phyloP scores from a whole-genome alignment of 495 filamentous ascomycete genomes.

The Neurospora sp. region DNA sequence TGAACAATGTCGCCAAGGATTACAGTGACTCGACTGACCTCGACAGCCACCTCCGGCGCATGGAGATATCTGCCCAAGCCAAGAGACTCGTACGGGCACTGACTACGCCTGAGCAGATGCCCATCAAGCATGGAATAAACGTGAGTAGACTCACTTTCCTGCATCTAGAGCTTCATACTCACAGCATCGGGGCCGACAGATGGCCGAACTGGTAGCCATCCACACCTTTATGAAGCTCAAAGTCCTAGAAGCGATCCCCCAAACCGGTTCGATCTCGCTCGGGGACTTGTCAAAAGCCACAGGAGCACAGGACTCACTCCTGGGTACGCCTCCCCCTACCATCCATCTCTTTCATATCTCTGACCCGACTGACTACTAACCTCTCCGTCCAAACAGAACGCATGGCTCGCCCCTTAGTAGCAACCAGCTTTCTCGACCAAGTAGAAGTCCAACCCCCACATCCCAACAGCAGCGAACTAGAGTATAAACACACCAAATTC shows the following conservation, averaged over 20 bases:
- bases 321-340: conserved; percentile 4
- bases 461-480: not conserved
- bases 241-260: conserved; percentile 11
- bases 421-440: conserved; percentile 18
- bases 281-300: conserved; percentile 8
- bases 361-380: not conserved
- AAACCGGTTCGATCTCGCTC: conserved; percentile 9
- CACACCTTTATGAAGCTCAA: conserved; percentile 16
- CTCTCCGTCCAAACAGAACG: conserved; percentile 1
- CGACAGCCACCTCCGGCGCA: conserved; percentile 6
- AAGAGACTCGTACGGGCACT: conserved; percentile 8
- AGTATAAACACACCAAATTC: conserved; percentile 12
- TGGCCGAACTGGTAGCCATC: conserved; percentile 12
- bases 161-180: too few species aligned
- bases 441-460: not conserved
- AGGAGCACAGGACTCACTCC: conserved; percentile 11
- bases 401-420: conserved; percentile 13
- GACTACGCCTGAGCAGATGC: conserved; percentile 7
- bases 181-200: not conserved
- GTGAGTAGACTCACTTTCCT: too few species aligned
- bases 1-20: conserved; percentile 2
- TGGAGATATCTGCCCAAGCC: conserved; percentile 7
- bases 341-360: not conserved
- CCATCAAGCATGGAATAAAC: conserved; percentile 15
- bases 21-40: conserved; percentile 9